Percentiles rank a stretch among this genome's conserved stretches.
Conservation (phyloP, 2,329 filamentous ascomycete genomes). For the Fusarium clavum region DNA sequence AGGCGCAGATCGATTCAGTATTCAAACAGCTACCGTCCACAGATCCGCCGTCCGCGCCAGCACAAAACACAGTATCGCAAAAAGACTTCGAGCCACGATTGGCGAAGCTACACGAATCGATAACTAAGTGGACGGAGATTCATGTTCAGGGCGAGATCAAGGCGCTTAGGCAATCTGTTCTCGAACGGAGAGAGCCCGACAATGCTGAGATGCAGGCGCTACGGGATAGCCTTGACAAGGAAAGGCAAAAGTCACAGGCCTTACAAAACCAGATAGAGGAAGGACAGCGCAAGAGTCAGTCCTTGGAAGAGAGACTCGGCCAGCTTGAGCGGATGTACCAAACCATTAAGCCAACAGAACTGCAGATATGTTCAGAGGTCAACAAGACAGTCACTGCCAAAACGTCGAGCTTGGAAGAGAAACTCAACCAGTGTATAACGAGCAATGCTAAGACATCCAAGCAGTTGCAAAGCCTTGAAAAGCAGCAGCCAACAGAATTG, state of each 20-base stretch:
- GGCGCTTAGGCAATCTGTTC: conserved; percentile 19
- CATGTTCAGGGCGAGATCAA: conserved; percentile 30
- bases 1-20: conserved; percentile 5
- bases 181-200: background rate
- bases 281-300: conserved; percentile 12
- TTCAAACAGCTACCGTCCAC: background rate
- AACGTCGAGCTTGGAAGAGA: background rate
- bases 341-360: conserved; percentile 14
- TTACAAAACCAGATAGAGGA: conserved; percentile 23
- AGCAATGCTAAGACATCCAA: background rate
- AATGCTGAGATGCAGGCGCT: conserved; percentile 22
- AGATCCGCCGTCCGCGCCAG: background rate
- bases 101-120: conserved; percentile 14
- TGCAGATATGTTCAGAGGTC: conserved; percentile 4
- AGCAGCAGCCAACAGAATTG: background rate
- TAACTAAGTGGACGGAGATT: conserved; percentile 1
- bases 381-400: conserved; percentile 2
- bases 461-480: background rate
- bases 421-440: background rate
- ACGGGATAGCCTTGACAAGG: conserved; percentile 21
- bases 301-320: conserved; percentile 34
- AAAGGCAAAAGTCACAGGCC: conserved; percentile 23
- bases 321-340: conserved; percentile 45
- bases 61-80: conserved; percentile 2
- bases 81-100: conserved; percentile 3